phyloP scores from a whole-genome alignment of 345 rosid genomes.

The Geranium rotundifolium region DNA sequence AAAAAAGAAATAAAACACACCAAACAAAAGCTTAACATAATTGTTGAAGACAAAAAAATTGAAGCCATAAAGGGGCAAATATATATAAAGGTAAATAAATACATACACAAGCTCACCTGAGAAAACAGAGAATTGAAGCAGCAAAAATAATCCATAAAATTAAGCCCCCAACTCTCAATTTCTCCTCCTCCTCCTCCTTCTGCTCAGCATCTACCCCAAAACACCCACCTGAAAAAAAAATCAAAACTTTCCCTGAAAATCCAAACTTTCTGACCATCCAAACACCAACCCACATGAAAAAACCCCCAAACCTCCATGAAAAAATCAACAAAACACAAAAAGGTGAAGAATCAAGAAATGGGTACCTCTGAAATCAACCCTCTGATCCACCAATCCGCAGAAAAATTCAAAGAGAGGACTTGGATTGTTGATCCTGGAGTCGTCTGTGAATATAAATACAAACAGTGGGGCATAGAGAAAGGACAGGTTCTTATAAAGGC shows the following conservation, averaged over 20 bases:
- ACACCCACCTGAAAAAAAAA: slow-evolving; percentile 3
- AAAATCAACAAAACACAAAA: not conserved
- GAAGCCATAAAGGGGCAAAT: not conserved
- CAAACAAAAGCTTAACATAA: too few species aligned
- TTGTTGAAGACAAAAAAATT: not conserved
- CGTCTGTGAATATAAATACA: not conserved
- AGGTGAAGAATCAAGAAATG: slow-evolving; percentile 3
- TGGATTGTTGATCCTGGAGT: not conserved
- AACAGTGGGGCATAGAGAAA: too few species aligned
- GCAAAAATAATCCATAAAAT: slow-evolving; percentile 30
- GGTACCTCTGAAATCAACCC: slow-evolving; percentile 7
- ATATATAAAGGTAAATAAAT: not conserved
- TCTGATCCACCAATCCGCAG: slow-evolving; percentile 8
- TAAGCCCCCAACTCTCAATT: slow-evolving; percentile 6
- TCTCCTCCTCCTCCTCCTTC: slow-evolving; percentile 9
- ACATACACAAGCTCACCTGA: slow-evolving; percentile 16
- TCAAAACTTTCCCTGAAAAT: slow-evolving; percentile 5
- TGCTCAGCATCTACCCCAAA: slow-evolving; percentile 17
- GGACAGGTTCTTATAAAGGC: not conserved
- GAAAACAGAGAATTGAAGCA: slow-evolving; percentile 31
- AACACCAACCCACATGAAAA: slow-evolving; percentile 5
- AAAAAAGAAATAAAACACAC: not conserved
- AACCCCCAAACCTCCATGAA: slow-evolving; percentile 4
- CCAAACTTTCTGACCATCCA: not conserved
- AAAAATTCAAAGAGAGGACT: not conserved